Percentiles rank a stretch among this genome's conserved stretches.
Conservation (phyloP, 1,139 yeast genomes). For the Kluyveromyces sp. region DNA sequence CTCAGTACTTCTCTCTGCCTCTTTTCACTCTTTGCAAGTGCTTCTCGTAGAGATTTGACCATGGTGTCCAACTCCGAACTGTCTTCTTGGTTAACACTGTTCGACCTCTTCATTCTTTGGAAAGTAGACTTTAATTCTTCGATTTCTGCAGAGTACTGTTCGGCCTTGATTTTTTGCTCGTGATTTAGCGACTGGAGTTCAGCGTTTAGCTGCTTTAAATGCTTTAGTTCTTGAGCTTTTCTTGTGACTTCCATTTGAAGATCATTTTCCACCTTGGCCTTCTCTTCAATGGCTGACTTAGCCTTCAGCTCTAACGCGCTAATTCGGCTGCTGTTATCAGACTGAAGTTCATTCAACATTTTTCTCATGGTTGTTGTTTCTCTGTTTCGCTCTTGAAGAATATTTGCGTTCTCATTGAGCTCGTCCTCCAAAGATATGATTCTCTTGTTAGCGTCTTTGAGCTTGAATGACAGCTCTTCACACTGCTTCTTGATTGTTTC, state of each 20-base stretch:
- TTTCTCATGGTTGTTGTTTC: constrained; percentile 72
- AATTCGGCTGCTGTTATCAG: constrained; percentile 43
- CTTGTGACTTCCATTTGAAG: constrained; percentile 43
- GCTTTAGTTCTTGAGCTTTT: constrained; percentile 35
- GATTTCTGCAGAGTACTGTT: constrained; percentile 36
- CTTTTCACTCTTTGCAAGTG: constrained; percentile 45
- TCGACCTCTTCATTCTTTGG: constrained; percentile 21
- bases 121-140: constrained; percentile 23
- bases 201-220: constrained; percentile 26
- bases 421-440: constrained; percentile 75
- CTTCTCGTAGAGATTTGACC: constrained; percentile 42
- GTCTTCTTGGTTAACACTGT: constrained; percentile 22
- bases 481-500: constrained; percentile 62
- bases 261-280: constrained; percentile 50
- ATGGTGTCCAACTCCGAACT: constrained; percentile 30
- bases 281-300: constrained; percentile 47
- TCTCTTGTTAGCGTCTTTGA: constrained; percentile 55
- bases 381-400: constrained; percentile 71
- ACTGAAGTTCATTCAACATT: constrained; percentile 61
- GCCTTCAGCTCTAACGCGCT: constrained; percentile 42
- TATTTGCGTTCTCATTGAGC: constrained; percentile 59
- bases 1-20: constrained; percentile 51
- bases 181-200: constrained; percentile 29
- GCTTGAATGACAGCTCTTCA: constrained; percentile 66
- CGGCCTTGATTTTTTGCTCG: constrained; percentile 25